A percentile compares a stretch with the other conserved stretches of the same genome.
phyloP scores from a whole-genome alignment of 768 basidiomycete genomes.

The Mycena maculata region DNA sequence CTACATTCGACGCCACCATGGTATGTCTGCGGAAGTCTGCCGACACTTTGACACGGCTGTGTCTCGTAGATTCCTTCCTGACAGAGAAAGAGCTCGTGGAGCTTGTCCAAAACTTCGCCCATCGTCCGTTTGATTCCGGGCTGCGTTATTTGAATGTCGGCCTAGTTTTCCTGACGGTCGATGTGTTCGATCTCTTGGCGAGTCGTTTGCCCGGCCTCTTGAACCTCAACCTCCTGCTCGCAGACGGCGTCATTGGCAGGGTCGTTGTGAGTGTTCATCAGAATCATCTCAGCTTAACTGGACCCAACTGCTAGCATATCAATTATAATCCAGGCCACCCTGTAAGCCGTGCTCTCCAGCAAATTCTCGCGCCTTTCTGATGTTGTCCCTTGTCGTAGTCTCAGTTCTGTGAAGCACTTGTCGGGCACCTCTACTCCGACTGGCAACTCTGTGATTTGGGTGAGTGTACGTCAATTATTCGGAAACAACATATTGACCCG shows the following conservation, averaged over 20 bases:
- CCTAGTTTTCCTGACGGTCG: slow-evolving; percentile 28
- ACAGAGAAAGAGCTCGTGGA: slow-evolving; percentile 37
- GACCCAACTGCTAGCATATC: no score
- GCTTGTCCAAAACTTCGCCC: slow-evolving; percentile 38
- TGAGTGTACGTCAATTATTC: neutral
- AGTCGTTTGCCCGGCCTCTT: slow-evolving; percentile 16
- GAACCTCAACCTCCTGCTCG: slow-evolving; percentile 22
- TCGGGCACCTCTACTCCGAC: slow-evolving; percentile 9
- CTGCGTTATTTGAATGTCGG: slow-evolving; percentile 41
- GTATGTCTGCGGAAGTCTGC: slow-evolving; percentile 39
- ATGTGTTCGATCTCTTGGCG: slow-evolving; percentile 22
- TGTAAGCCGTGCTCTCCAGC: no score
- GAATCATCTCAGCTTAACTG: slow-evolving; percentile 1
- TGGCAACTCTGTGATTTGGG: slow-evolving; percentile 21
- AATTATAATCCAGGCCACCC: no score
- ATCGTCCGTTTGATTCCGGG: slow-evolving; percentile 33
- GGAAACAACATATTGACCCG: neutral
- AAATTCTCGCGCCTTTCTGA: neutral
- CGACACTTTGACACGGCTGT: slow-evolving; percentile 41
- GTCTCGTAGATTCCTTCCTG: slow-evolving; percentile 40
- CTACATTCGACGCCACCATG: slow-evolving; percentile 40
- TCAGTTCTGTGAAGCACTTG: slow-evolving; percentile 3
- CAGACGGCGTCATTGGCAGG: neutral
- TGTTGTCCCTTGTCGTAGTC: neutral
- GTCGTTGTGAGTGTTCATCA: slow-evolving; percentile 9